Conservation (phyloP, 805 yeast species). For the Saccharomycopsis sp. region DNA sequence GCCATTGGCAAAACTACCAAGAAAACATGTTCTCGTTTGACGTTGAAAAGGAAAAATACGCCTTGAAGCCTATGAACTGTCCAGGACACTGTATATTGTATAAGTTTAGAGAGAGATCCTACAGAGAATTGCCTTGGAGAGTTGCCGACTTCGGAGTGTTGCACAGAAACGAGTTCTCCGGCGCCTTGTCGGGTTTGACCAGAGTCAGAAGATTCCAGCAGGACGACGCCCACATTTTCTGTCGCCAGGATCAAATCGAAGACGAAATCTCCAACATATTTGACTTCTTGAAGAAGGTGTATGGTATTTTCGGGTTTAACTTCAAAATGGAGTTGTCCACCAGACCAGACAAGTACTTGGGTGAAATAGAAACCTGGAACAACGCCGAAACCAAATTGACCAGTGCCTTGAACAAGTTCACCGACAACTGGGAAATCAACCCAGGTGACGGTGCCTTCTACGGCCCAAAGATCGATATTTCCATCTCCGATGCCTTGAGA, state of each 20-base stretch:
- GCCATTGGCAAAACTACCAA: conserved; percentile 97
- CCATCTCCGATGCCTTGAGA: conserved; percentile 87
- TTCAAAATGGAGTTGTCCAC: conserved; percentile 96
- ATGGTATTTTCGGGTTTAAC: conserved; percentile 90
- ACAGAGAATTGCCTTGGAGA: conserved; percentile 97
- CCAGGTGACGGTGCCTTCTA: conserved; percentile 97
- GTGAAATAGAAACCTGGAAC: conserved; percentile 92
- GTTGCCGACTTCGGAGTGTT: conserved; percentile 97
- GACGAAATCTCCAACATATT: conserved; percentile 76
- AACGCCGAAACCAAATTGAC: conserved; percentile 81
- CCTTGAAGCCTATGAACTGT: conserved; percentile 92
- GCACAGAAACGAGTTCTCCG: conserved; percentile 94
- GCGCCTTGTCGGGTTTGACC: conserved; percentile 91
- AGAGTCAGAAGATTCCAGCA: conserved; percentile 99
- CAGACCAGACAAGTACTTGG: conserved; percentile 94
- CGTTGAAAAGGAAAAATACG: conserved; percentile 92
- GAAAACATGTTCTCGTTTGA: conserved; percentile 97
- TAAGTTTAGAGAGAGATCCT: conserved; percentile 88
- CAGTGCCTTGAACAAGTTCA: conserved; percentile 75
- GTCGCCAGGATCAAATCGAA: conserved; percentile 86
- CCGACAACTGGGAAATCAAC: conserved; percentile 89
- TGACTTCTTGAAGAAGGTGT: conserved; percentile 76
- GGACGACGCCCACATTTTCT: conserved; percentile 98
- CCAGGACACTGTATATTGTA: conserved; percentile 92
- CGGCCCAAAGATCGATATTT: conserved; percentile 94